Evolutionary conservation across 345 rosid species (phyloP).

Genomic region (Isatis tinctoria): DNA sequence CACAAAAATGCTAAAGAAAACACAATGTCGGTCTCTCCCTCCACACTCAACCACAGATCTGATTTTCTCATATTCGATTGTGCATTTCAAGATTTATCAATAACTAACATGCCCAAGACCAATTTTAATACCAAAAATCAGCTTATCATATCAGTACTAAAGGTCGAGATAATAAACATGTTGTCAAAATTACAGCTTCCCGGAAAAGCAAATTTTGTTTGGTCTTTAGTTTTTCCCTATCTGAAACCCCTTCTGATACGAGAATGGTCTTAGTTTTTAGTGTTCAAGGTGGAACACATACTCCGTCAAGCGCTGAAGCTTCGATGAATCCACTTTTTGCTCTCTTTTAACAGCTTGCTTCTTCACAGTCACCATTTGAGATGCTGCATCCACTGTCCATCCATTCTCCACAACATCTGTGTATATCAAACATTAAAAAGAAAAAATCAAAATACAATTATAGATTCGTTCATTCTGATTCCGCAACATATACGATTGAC

Average conservation of each 20-base stretch:
- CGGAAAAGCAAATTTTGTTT: background rate
- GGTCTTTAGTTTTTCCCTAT: background rate
- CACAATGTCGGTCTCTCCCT: too few relatives aligned
- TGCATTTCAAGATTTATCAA: background rate
- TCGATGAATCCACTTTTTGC: slow-evolving; percentile 69
- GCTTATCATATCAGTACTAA: background rate
- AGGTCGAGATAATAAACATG: too few relatives aligned
- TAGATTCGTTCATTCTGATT: background rate
- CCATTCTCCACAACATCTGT: slow-evolving; percentile 74
- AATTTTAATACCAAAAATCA: background rate
- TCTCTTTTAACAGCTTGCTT: slow-evolving; percentile 49
- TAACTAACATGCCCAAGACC: background rate
- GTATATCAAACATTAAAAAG: background rate
- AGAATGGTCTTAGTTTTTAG: slow-evolving; percentile 9
- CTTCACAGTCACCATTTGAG: slow-evolving; percentile 72
- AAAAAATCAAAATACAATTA: background rate
- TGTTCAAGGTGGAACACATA: slow-evolving; percentile 82
- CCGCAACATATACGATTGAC: background rate
- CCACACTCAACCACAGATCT: too few relatives aligned
- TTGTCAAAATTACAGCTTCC: too few relatives aligned
- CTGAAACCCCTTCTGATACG: background rate
- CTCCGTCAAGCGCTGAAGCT: slow-evolving; percentile 79
- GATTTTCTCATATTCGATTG: too few relatives aligned
- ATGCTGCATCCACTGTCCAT: slow-evolving; percentile 59
- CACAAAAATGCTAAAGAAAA: too few relatives aligned